Base-by-base conservation (phyloP, 106 monocot genomes). In the Dendrobium chrysotoxum region DNA sequence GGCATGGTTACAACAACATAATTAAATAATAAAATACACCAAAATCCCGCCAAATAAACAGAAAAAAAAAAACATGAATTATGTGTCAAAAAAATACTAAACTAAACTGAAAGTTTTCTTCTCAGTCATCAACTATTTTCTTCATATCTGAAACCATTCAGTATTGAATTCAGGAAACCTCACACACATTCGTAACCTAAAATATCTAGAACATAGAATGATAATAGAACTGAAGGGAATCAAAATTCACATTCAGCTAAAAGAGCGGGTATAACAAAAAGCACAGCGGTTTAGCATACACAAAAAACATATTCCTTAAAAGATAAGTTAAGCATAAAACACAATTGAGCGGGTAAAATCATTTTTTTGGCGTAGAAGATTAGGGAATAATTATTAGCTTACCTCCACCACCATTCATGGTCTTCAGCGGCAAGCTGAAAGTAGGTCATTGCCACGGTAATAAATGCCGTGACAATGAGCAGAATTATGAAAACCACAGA, bases 331-430 rank as follows among this genome's bases (percentile, higher is more conserved):
- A n/a, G 2, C 4, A 65, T 15, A 70, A 4, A 70, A 35, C 15
- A 35, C 31, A 70, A 70, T 35, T 31, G 10, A 2, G 70, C 70
- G 35, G 70, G 13, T 35, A 7, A 70, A 70, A 35, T 16, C 15
- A 65, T 4, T 35, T 15, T 3, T 28, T 70, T 70, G 13, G 31
- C 4, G 12, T 70, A 31, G 15, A 74, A 40, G 28, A 74, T 40
- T 74, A 74, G n/a, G 7, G 7, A 42, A 74, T 6, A 41, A 40
- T 40, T 18, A 40, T 7, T 26, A 53, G 42, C 66, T 58, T 88
- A 91, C 91, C 91, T 88, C 91, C 91, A 91, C 91, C 91, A 91
- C 91, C 91, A 91, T 73, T 86, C 86, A 85, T 91, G 88, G 54
- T 91, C 91, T 82, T 88, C 91, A 70, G 93, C 83, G 75, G 93